A percentile compares a stretch with the other conserved stretches of the same genome.
These are phyloP conservation scores for Cladophialophora chaetospira DNA, from an alignment of 2,329 filamentous ascomycete species.

Conservation along the genomic window DNA sequence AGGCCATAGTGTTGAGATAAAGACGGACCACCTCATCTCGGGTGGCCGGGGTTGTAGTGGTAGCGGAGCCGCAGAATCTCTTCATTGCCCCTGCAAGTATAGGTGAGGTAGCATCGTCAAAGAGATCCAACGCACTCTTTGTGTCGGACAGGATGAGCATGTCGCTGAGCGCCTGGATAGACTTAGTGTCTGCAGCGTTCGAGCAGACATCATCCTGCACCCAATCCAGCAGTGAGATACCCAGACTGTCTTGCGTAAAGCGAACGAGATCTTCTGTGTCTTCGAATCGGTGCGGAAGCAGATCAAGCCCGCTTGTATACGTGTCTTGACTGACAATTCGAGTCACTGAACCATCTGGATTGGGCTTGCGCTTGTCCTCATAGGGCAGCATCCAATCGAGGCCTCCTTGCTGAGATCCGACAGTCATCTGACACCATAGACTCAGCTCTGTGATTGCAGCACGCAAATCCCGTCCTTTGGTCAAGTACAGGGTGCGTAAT, in stretches of 20 bases:
- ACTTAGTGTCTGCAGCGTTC: constrained; percentile 59
- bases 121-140: constrained; percentile 25
- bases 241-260: constrained; percentile 22
- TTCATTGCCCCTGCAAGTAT: constrained; percentile 13
- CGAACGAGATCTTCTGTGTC: constrained; percentile 21
- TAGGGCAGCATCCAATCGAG: constrained; percentile 89
- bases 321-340: constrained; percentile 81
- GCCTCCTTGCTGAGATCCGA: constrained; percentile 85
- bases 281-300: constrained; percentile 39
- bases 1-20: constrained; percentile 35
- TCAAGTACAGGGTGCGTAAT: constrained; percentile 69
- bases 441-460: constrained; percentile 81
- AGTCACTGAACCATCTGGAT: constrained; percentile 61
- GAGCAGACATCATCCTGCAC: constrained; percentile 44
- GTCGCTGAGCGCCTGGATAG: constrained; percentile 66
- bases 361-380: constrained; percentile 67
- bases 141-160: constrained; percentile 18
- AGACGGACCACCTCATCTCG: constrained; percentile 11
- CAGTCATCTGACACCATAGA: constrained; percentile 95
- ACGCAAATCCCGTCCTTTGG: constrained; percentile 72
- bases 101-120: constrained; percentile 12
- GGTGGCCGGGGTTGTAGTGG: neutral
- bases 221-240: constrained; percentile 22
- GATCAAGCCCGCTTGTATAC: constrained; percentile 76
- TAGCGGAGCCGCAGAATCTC: neutral